Percentiles rank a stretch among this genome's conserved stretches.
phyloP scores from a whole-genome alignment of 2,329 filamentous ascomycete species.

The Phialophora chinensis region DNA sequence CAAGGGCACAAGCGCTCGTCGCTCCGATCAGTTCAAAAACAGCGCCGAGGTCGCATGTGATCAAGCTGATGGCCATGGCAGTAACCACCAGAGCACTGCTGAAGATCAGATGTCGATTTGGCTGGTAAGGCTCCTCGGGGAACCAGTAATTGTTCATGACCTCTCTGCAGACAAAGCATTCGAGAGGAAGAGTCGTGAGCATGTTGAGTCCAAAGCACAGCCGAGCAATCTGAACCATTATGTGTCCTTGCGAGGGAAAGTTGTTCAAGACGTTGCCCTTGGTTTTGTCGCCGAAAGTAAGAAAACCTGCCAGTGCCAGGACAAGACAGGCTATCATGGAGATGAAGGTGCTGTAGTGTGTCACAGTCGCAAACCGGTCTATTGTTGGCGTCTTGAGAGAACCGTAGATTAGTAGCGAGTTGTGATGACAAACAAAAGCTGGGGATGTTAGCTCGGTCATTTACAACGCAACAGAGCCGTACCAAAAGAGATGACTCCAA shows the following conservation, averaged over 20 bases:
- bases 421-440: slow-evolving; percentile 83
- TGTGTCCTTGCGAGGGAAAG: slow-evolving; percentile 80
- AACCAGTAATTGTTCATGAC: slow-evolving; percentile 91
- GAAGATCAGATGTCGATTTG: slow-evolving; percentile 83
- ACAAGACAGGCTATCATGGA: slow-evolving; percentile 90
- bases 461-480: slow-evolving; percentile 42
- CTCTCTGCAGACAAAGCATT: slow-evolving; percentile 96
- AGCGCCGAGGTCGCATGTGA: slow-evolving; percentile 90
- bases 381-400: slow-evolving; percentile 92
- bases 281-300: slow-evolving; percentile 90
- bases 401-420: slow-evolving; percentile 95
- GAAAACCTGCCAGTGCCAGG: slow-evolving; percentile 87
- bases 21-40: slow-evolving; percentile 97
- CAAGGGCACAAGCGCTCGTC: slow-evolving; percentile 89
- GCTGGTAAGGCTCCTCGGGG: slow-evolving; percentile 74
- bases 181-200: slow-evolving; percentile 93
- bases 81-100: slow-evolving; percentile 80
- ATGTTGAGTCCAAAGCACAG: slow-evolving; percentile 98
- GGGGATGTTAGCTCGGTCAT: slow-evolving; percentile 13
- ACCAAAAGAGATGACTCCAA: slow-evolving; percentile 98
- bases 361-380: slow-evolving; percentile 90
- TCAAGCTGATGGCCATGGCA: slow-evolving; percentile 76
- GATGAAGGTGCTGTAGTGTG: slow-evolving; percentile 88
- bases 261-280: slow-evolving; percentile 98
- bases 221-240: slow-evolving; percentile 91